Conservation (phyloP, 2,329 filamentous ascomycete genomes). For the Cordyceps tenuipes region DNA sequence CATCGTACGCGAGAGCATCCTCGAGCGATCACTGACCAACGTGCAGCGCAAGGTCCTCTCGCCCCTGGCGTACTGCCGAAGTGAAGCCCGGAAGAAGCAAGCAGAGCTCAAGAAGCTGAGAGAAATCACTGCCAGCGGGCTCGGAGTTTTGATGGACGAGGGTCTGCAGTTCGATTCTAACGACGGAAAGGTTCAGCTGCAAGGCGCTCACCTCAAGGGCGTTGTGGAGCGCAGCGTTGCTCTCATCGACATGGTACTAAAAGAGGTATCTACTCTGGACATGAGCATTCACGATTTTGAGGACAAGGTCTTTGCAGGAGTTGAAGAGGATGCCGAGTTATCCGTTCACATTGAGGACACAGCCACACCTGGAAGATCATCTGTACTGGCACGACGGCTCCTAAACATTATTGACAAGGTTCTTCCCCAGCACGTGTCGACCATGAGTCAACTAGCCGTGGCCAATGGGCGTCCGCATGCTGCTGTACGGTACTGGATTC, state of each 20-base stretch:
- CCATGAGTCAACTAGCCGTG: slow-evolving; percentile 46
- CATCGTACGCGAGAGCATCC: slow-evolving; percentile 67
- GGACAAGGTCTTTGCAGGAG: slow-evolving; percentile 54
- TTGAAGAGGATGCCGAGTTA: slow-evolving; percentile 53
- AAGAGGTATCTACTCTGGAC: slow-evolving; percentile 58
- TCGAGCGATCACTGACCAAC: slow-evolving; percentile 61
- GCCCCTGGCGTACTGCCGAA: slow-evolving; percentile 66
- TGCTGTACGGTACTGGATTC: slow-evolving; percentile 83
- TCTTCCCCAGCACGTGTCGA: slow-evolving; percentile 57
- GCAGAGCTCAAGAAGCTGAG: slow-evolving; percentile 62
- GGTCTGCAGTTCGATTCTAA: slow-evolving; percentile 61
- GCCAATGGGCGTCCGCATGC: slow-evolving; percentile 68
- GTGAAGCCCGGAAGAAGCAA: slow-evolving; percentile 69
- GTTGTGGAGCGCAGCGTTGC: slow-evolving; percentile 73
- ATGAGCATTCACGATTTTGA: slow-evolving; percentile 56
- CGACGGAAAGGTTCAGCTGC: slow-evolving; percentile 47
- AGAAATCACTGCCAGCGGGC: slow-evolving; percentile 73
- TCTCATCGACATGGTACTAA: slow-evolving; percentile 78
- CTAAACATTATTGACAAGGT: slow-evolving; percentile 59
- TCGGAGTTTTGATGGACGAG: slow-evolving; percentile 83
- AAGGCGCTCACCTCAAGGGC: slow-evolving; percentile 53
- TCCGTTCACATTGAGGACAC: slow-evolving; percentile 43
- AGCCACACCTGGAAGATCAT: slow-evolving; percentile 38
- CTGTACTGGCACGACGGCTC: slow-evolving; percentile 58
- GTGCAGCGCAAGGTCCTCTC: slow-evolving; percentile 66